Evolutionary conservation across 2,329 filamentous ascomycete genomes (phyloP).

Genomic region (Colletotrichum higginsianum): DNA sequence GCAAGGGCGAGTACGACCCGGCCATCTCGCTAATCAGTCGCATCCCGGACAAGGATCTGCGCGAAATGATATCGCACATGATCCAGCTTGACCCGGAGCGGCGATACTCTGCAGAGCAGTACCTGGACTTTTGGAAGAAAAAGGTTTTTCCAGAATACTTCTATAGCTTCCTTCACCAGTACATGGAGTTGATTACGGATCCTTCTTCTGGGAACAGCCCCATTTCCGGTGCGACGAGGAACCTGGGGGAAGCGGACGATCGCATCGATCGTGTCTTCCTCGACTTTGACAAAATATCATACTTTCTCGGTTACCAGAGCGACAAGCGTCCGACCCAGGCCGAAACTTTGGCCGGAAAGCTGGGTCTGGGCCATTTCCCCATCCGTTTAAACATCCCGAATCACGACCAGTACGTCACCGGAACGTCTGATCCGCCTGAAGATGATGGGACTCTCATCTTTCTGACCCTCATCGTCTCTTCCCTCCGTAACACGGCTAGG

Average conservation of each 20-base stretch:
- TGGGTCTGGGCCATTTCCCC: slow-evolving; percentile 78
- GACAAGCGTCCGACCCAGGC: slow-evolving; percentile 48
- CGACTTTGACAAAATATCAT: slow-evolving; percentile 98
- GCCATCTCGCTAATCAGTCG: slow-evolving; percentile 84
- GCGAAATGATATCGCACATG: slow-evolving; percentile 95
- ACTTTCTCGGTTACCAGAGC: slow-evolving; percentile 82
- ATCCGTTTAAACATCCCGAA: slow-evolving; percentile 90
- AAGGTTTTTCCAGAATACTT: slow-evolving; percentile 98
- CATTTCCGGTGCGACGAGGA: slow-evolving; percentile 77
- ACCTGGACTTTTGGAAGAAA: slow-evolving; percentile 87
- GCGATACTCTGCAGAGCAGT: slow-evolving; percentile 93
- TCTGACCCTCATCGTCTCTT: slow-evolving; percentile 88
- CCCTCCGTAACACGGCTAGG: slow-evolving; percentile 89
- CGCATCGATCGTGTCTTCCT: slow-evolving; percentile 93
- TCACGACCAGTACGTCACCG: slow-evolving; percentile 79
- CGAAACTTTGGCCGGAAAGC: slow-evolving; percentile 59
- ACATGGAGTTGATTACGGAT: slow-evolving; percentile 96
- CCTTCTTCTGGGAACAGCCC: slow-evolving; percentile 84
- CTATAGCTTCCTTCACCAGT: slow-evolving; percentile 96
- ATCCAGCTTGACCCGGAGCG: slow-evolving; percentile 94
- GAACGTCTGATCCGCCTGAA: slow-evolving; percentile 71
- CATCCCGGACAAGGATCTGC: slow-evolving; percentile 88
- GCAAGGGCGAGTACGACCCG: slow-evolving; percentile 92
- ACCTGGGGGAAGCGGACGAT: slow-evolving; percentile 90
- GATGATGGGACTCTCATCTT: slow-evolving; percentile 97